These are phyloP conservation scores for Cordyceps javanica DNA, from an alignment of 2,329 filamentous ascomycete species.

Conservation along the genomic window DNA sequence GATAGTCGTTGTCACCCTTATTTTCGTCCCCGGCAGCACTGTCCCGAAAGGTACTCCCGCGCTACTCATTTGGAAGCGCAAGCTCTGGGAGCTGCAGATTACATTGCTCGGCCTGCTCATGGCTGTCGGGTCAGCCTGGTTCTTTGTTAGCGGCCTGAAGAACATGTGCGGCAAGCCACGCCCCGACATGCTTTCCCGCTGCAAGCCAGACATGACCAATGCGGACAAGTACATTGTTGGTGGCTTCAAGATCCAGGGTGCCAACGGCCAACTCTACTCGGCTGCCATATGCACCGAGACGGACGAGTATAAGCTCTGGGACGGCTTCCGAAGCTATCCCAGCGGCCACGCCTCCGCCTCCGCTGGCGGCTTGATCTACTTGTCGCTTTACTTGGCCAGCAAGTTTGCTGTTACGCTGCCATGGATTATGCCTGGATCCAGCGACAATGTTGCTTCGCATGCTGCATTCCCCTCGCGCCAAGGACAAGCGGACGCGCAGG, in stretches of 20 bases:
- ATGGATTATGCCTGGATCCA: constrained; percentile 50
- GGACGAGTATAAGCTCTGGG: constrained; percentile 56
- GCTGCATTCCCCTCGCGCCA: constrained; percentile 70
- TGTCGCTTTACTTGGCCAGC: constrained; percentile 79
- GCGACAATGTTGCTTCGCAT: constrained; percentile 39
- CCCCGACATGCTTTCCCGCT: constrained; percentile 77
- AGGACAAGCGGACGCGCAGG: constrained; percentile 31
- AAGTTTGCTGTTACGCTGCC: constrained; percentile 73
- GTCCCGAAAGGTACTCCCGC: constrained; percentile 57
- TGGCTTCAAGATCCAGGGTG: constrained; percentile 46
- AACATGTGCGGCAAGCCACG: constrained; percentile 64
- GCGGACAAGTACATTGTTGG: constrained; percentile 57
- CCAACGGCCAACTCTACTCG: constrained; percentile 64
- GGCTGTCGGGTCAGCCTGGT: constrained; percentile 64
- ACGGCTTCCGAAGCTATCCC: constrained; percentile 77
- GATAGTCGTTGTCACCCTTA: constrained; percentile 61
- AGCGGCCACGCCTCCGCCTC: constrained; percentile 56
- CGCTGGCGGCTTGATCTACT: constrained; percentile 75
- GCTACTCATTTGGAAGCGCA: constrained; percentile 66
- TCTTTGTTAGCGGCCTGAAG: constrained; percentile 83
- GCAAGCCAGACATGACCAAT: constrained; percentile 65
- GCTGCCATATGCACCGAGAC: constrained; percentile 67
- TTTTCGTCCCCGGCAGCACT: constrained; percentile 67
- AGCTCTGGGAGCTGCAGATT: constrained; percentile 85
- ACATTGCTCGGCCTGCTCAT: constrained; percentile 79